Evolutionary conservation across 306 rosid genomes (phyloP).

Genomic region (Citrullus amarus): DNA sequence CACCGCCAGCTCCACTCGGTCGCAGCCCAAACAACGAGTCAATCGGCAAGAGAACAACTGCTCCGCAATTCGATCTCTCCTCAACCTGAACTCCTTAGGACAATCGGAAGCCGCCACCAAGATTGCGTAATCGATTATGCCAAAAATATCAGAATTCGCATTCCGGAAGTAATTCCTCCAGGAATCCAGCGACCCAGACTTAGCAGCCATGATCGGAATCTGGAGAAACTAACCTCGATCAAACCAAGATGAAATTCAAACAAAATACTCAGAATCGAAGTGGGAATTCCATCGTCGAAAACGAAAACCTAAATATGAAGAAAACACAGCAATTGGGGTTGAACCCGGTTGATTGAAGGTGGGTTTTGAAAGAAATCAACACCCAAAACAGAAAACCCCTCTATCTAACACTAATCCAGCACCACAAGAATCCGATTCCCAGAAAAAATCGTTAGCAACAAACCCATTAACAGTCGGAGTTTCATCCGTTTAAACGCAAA

Average conservation of each 20-base stretch:
- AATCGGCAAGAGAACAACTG: constrained; percentile 38
- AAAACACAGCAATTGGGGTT: neutral
- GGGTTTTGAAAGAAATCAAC: neutral
- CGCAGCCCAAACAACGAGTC: constrained; percentile 63
- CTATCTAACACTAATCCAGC: neutral
- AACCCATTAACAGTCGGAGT: neutral
- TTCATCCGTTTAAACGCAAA: neutral
- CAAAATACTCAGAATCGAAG: constrained; percentile 24
- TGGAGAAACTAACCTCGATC: constrained; percentile 1
- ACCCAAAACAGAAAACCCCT: neutral
- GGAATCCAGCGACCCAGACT: constrained; percentile 52
- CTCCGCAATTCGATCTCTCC: constrained; percentile 78
- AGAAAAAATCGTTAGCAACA: neutral
- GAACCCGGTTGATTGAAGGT: neutral
- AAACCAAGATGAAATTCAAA: neutral
- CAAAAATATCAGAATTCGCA: constrained; percentile 58
- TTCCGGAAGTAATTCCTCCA: constrained; percentile 78
- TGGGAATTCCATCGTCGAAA: neutral
- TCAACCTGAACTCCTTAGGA: constrained; percentile 55
- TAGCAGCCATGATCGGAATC: constrained; percentile 29
- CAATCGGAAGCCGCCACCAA: constrained; percentile 83
- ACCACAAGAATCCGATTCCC: neutral
- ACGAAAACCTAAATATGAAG: neutral
- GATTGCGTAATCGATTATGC: constrained; percentile 74
- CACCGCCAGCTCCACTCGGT: constrained; percentile 39